Base-by-base conservation (phyloP, 2,329 filamentous ascomycete species). In the Xylariaceae sp. region DNA sequence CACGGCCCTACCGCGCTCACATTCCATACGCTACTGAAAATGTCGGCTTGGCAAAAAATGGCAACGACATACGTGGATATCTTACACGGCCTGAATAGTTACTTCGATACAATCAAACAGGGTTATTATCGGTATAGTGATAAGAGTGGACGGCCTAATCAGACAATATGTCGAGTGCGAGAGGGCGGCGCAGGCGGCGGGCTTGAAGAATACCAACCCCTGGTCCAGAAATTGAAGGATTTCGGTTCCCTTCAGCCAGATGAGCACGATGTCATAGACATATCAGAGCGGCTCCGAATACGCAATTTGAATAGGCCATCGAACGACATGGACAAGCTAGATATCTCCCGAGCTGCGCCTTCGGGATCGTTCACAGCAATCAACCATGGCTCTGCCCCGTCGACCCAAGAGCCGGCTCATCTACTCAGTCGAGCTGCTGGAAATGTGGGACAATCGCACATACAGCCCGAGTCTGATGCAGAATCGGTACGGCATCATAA, bases 61-160 rank as follows among this genome's bases (percentile, higher is more conserved):
- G 81, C 80, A 1, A 73, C 74, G 29, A 78, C 76, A 2, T 85
- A 83, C 66, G 74, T 78, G 51, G 71, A 69, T 44, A 79, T 80
- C 7, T 76, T 85, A 51, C 70, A 71, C 26, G 74, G 77, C 15
- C 79, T 81, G 72, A 74, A 80, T 58, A 65, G 67, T 3, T 84
- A 80, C 60, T 84, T 81, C 58, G 64, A 71, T 1, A 70, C 66
- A 1, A 75, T 81, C 56, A 80, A 76, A 62, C 70, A 71, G 29
- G 78, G 83, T 54, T 79, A 76, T 56, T 63, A 66, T 29, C 63
- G 53, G 61, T 67, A 70, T 52, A 59, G 65, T 15, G 54, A 63
- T 16, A 61, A 65, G 44, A 66, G 65, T 15, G 51, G 53, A 18
- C 55, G 51, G 18, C 49, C 54, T 34, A 55, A 68, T 56, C 64